Percentiles rank a stretch among this genome's conserved stretches.
Evolutionary conservation across 1,139 yeast genomes (phyloP).

Genomic region (Suhomyces panamericanus): DNA sequence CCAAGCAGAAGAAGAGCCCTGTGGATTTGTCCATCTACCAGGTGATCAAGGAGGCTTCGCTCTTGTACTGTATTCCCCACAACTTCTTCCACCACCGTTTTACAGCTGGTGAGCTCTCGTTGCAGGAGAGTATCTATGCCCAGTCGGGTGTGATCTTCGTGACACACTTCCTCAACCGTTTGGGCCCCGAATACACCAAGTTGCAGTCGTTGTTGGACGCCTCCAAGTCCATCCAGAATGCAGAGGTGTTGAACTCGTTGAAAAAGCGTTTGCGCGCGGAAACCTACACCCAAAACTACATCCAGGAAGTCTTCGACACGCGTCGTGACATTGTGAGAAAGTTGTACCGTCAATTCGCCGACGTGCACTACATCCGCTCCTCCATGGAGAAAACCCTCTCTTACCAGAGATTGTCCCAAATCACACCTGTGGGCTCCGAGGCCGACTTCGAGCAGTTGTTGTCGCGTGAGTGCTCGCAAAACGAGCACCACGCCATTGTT

Average conservation of each 20-base stretch:
- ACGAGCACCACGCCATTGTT: slow-evolving; percentile 76
- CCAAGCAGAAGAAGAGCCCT: slow-evolving; percentile 44
- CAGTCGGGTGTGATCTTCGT: slow-evolving; percentile 93
- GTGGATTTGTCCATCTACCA: slow-evolving; percentile 82
- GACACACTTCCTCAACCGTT: slow-evolving; percentile 88
- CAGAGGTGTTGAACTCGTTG: slow-evolving; percentile 75
- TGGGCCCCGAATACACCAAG: slow-evolving; percentile 86
- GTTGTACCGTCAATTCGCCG: slow-evolving; percentile 90
- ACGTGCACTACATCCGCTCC: slow-evolving; percentile 78
- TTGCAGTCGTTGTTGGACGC: slow-evolving; percentile 65
- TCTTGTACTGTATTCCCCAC: slow-evolving; percentile 88
- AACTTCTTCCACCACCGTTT: slow-evolving; percentile 77
- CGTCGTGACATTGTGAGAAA: slow-evolving; percentile 76
- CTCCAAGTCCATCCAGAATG: slow-evolving; percentile 58
- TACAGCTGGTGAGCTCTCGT: slow-evolving; percentile 74
- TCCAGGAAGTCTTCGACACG: slow-evolving; percentile 71
- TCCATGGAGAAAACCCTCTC: slow-evolving; percentile 80
- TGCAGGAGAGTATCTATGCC: slow-evolving; percentile 93
- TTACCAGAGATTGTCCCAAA: slow-evolving; percentile 80
- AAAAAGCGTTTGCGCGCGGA: slow-evolving; percentile 91
- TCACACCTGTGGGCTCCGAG: slow-evolving; percentile 72
- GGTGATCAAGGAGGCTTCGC: slow-evolving; percentile 90
- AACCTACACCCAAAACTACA: slow-evolving; percentile 85
- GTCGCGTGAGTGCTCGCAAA: slow-evolving; percentile 73
- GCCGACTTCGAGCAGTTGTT: slow-evolving; percentile 72